Base-by-base conservation (phyloP, 2,329 filamentous ascomycete species). In the Colletotrichum lupini region DNA sequence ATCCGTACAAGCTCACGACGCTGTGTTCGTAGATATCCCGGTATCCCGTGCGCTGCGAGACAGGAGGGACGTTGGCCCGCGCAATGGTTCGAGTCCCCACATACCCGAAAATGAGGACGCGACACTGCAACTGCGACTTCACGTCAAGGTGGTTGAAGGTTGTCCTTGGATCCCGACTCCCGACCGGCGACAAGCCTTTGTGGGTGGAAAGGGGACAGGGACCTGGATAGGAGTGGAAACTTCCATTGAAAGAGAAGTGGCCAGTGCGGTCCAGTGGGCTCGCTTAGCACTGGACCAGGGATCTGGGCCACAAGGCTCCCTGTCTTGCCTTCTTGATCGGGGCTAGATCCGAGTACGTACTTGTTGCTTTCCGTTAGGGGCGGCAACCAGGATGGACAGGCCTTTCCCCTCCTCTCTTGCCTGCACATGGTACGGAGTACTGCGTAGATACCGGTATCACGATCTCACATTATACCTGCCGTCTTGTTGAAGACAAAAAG, bases 11-110 rank as follows among this genome's bases (percentile, higher is more conserved):
- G 37, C 37, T 42, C 32, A 56, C 53, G 22, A 24, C 26, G 26
- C 22, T 30, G 55, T 24, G 4, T 8, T 16, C 53, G 55, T 58
- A n/a, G 28, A 35, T 22, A 32, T 35, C 56, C 28, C 14, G 7
- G 35, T 35, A 32, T 58, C 30, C 28, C 7, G 7, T n/a, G 32
- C 16, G 56, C 28, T 35, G n/a, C 22, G 52, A 55, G 52, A 26
- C 22, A 28, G 19, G 19, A 49, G 19, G 57, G 63, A 16, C 49
- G 58, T 37, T 60, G 52, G 64, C 53, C 55, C 35, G 22, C 57
- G 55, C 42, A 32, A 60, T 60, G 55, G 55, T 67, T 67, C 64
- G 64, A 67, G 28, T 59, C 42, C 37, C 64, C 64, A 67, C 55
- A 67, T 67, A 53, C 64, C 64, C 64, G 26, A 60, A 28, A 35